Percentiles rank a stretch among this genome's conserved stretches.
These are phyloP conservation scores for Saturnispora zaruensis DNA, from an alignment of 805 yeast genomes.

Conservation along the genomic window DNA sequence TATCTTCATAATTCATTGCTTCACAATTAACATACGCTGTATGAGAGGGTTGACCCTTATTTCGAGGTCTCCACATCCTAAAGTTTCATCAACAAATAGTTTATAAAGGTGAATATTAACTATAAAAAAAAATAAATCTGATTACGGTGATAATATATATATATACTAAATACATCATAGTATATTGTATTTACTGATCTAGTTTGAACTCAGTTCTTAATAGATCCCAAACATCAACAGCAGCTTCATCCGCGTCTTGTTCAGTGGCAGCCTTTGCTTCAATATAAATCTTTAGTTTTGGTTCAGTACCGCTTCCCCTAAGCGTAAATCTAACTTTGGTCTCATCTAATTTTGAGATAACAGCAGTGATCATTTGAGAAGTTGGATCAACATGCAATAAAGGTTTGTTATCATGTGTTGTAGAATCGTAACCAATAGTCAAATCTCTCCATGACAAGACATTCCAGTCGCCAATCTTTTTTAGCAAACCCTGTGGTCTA, in stretches of 20 bases:
- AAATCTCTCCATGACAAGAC: constrained; percentile 74
- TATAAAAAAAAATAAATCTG: too few species aligned
- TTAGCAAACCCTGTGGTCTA: constrained; percentile 31
- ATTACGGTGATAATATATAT: neutral
- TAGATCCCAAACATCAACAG: constrained; percentile 58
- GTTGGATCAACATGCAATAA: constrained; percentile 57
- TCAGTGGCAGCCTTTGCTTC: constrained; percentile 58
- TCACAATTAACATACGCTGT: neutral
- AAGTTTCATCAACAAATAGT: neutral
- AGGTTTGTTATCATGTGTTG: constrained; percentile 51
- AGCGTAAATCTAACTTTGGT: constrained; percentile 53
- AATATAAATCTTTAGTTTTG: constrained; percentile 83
- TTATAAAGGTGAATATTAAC: neutral
- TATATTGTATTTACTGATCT: neutral
- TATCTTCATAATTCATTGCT: neutral
- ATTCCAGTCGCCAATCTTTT: constrained; percentile 44
- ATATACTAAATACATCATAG: neutral
- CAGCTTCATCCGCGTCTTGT: constrained; percentile 39
- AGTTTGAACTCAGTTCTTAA: constrained; percentile 26
- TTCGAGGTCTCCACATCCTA: neutral
- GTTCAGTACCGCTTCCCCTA: constrained; percentile 96
- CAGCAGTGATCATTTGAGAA: constrained; percentile 82
- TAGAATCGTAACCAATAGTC: constrained; percentile 72
- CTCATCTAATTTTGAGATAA: constrained; percentile 26
- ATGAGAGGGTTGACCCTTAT: neutral